Percentiles rank a stretch among this genome's conserved stretches.
Evolutionary conservation across 257 asterid species (phyloP).

Genomic region (Solanum bukasovii): DNA sequence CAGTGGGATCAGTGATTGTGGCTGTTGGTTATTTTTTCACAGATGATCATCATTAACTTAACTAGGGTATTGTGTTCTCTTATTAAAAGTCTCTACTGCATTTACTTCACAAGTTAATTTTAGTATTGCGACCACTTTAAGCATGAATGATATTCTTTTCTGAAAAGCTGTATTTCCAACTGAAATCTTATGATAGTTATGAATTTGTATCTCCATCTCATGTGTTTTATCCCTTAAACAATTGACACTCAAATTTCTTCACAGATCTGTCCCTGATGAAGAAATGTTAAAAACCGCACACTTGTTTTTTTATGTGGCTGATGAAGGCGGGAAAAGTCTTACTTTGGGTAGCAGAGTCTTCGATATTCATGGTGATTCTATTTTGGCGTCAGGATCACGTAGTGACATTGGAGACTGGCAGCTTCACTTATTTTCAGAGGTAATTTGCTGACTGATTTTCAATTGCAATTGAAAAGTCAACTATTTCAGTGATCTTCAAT

Average conservation of each 20-base stretch:
- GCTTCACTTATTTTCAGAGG: slow-evolving; percentile 77
- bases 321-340: slow-evolving; percentile 68
- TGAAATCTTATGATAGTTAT: not conserved
- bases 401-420: slow-evolving; percentile 83
- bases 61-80: not conserved
- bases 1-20: not conserved
- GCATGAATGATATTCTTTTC: not conserved
- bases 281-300: slow-evolving; percentile 48
- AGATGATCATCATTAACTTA: not conserved
- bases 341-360: slow-evolving; percentile 43
- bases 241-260: slow-evolving; percentile 2
- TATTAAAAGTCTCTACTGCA: not conserved
- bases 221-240: slow-evolving; percentile 5
- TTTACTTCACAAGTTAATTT: not conserved
- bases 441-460: slow-evolving; percentile 13
- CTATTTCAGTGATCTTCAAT: not conserved
- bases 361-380: slow-evolving; percentile 30
- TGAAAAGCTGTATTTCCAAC: not conserved
- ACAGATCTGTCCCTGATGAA: slow-evolving; percentile 30
- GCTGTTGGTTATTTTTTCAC: not conserved
- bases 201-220: not conserved
- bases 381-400: slow-evolving; percentile 62
- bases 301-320: slow-evolving; percentile 90
- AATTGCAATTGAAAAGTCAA: not conserved
- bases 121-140: not conserved